Base-by-base conservation (phyloP, 2,329 filamentous ascomycete genomes). In the Lasiodiplodia gonubiensis region DNA sequence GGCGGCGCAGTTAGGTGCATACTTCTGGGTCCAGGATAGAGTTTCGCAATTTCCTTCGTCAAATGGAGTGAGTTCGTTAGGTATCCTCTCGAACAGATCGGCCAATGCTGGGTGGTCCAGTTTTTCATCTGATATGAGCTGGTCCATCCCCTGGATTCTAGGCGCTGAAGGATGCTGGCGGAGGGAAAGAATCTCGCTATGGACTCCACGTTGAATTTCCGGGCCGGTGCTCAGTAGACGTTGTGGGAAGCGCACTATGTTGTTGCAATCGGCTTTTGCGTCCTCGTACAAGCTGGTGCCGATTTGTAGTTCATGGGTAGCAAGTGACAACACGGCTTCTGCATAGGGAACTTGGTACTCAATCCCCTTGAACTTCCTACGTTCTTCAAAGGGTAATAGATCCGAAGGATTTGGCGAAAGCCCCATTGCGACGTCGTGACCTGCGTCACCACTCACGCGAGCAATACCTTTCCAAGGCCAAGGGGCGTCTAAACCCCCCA, bases 21-120 rank as follows among this genome's bases (percentile, higher is more conserved):
- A 97, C 74, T 98, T 97, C 49, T 94, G 90, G 2, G 84, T 78
- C 95, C 95, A 99, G 10, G 88, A 80, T 33, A 85, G 80, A 2
- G 82, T 83, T 74, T 98, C 94, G 72, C 91, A 97, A 60, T 85
- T 86, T 10, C 89, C 91, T 69, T 82, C 86, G 76, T 99, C 95
- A 73, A 94, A 97, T 0, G 94, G 89, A 4, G 92, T 94, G 14
- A 94, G 82, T 0, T 84, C 84, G 1, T 82, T 84, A 53, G 83
- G 79, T 37, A 97, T 83, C 0, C 84, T 83, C 2, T 82, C 76
- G 72, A 89, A 92, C 2, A 93, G 80, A 2, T 83, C 82, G 14
- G 77, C 72, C 55, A 95, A 77, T 21, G 88, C 86, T 12, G 89
- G 83, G 75, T 93, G 89, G 30, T 68, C 16, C 39, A 25, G 33